Evolutionary conservation across 148 eudicot species (phyloP).

Genomic region (Rhododendron henanense): DNA sequence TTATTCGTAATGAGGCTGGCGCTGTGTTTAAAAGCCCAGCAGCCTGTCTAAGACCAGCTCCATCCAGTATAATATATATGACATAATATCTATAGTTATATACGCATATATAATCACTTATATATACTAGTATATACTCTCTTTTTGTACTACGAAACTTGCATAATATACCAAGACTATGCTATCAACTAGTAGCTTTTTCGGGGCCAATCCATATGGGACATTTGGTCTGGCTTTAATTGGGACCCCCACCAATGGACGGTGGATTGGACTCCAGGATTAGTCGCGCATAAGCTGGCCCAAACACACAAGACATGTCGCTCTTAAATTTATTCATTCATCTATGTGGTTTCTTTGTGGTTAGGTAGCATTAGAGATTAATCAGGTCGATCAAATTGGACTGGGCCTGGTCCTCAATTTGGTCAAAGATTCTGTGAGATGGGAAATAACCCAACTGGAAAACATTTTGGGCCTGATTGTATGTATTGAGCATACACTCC

Average conservation of each 20-base stretch:
- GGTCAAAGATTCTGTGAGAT: neutral
- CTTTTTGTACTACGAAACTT: neutral
- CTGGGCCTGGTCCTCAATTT: slow-evolving; percentile 3
- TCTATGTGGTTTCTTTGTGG: neutral
- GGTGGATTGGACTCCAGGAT: neutral
- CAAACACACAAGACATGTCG: neutral
- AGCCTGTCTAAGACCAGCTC: slow-evolving; percentile 2
- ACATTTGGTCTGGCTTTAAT: too few relatives aligned
- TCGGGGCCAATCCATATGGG: neutral
- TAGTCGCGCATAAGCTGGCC: too few relatives aligned
- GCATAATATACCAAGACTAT: neutral
- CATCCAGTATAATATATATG: neutral
- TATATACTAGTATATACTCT: neutral
- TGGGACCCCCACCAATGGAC: neutral
- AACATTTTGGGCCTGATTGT: neutral
- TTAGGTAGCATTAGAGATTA: neutral
- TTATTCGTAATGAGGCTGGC: slow-evolving; percentile 6
- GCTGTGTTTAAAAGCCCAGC: slow-evolving; percentile 1
- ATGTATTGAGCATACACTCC: neutral
- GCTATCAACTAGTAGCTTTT: neutral
- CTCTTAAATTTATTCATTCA: neutral
- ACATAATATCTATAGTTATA: neutral
- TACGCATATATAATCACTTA: neutral
- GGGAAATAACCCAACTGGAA: neutral
- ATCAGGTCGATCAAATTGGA: neutral